Conservation (phyloP, 164 flowering plant genomes). For the Vitis riparia region DNA sequence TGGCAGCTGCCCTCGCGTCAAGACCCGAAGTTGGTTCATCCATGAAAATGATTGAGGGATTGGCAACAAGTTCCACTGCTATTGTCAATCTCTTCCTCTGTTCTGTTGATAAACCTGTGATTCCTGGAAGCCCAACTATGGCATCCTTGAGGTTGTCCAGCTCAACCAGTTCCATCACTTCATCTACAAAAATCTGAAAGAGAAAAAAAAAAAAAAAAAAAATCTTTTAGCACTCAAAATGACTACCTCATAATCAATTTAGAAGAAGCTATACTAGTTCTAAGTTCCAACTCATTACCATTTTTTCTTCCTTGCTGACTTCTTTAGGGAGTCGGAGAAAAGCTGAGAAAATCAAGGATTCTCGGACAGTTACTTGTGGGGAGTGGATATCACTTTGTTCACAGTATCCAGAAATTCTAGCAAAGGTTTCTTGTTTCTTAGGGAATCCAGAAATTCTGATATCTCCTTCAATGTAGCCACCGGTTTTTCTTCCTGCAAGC, state of each 20-base stretch:
- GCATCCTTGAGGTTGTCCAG: conserved; percentile 74
- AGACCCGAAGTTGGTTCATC: conserved; percentile 99
- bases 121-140: conserved; percentile 86
- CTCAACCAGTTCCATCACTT: conserved; percentile 93
- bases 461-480: conserved; percentile 88
- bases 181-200: conserved; percentile 73
- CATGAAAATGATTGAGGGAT: conserved; percentile 97
- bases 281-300: conserved; percentile 37
- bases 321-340: conserved; percentile 86
- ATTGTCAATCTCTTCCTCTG: conserved; percentile 93
- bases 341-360: conserved; percentile 90
- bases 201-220: neutral
- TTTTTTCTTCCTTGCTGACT: conserved; percentile 66
- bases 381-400: conserved; percentile 78
- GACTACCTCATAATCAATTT: neutral
- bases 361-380: conserved; percentile 68
- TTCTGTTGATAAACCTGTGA: conserved; percentile 91
- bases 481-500: conserved; percentile 81
- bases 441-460: conserved; percentile 83
- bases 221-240: too few relatives aligned
- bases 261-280: neutral
- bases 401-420: conserved; percentile 89
- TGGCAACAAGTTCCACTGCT: conserved; percentile 97
- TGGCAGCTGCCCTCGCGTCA: conserved; percentile 98
- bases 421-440: conserved; percentile 90